These are phyloP conservation scores for Stagonosporopsis vannaccii DNA, from an alignment of 2,329 filamentous ascomycete genomes.

Conservation along the genomic window DNA sequence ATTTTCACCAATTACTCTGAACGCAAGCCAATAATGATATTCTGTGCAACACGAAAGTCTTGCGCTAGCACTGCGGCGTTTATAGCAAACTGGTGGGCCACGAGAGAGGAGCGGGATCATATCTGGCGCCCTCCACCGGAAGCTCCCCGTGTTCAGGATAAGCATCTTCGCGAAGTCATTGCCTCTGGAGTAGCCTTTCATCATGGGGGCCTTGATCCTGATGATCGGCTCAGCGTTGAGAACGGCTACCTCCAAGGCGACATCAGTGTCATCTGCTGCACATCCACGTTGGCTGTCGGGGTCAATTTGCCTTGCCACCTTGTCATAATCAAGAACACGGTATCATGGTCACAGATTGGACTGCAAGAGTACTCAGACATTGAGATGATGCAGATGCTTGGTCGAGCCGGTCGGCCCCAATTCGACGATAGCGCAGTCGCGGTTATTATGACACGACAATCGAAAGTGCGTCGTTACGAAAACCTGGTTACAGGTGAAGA, in stretches of 20 bases:
- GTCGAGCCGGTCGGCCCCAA: constrained; percentile 81
- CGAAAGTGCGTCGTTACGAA: constrained; percentile 72
- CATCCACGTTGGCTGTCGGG: constrained; percentile 82
- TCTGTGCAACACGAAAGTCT: constrained; percentile 79
- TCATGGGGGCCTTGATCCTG: constrained; percentile 74
- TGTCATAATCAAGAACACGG: constrained; percentile 82
- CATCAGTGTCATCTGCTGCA: constrained; percentile 85
- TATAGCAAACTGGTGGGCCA: constrained; percentile 71
- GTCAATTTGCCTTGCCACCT: constrained; percentile 85
- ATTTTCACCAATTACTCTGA: constrained; percentile 72
- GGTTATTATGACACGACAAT: constrained; percentile 78
- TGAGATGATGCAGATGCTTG: constrained; percentile 91
- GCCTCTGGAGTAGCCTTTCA: constrained; percentile 77
- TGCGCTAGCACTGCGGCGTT: constrained; percentile 71
- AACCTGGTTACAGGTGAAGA: constrained; percentile 77
- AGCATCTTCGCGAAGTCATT: constrained; percentile 65
- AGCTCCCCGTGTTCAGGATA: constrained; percentile 61
- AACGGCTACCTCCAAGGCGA: constrained; percentile 72
- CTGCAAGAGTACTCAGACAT: constrained; percentile 79
- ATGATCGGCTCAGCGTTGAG: constrained; percentile 73
- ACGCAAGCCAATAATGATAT: constrained; percentile 80
- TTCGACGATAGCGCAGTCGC: constrained; percentile 79
- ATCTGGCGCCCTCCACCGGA: constrained; percentile 69
- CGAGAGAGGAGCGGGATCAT: constrained; percentile 58
- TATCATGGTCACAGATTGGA: constrained; percentile 62